Evolutionary conservation across 2,329 filamentous ascomycete species (phyloP).

Genomic region (Meredithiella fracta): DNA sequence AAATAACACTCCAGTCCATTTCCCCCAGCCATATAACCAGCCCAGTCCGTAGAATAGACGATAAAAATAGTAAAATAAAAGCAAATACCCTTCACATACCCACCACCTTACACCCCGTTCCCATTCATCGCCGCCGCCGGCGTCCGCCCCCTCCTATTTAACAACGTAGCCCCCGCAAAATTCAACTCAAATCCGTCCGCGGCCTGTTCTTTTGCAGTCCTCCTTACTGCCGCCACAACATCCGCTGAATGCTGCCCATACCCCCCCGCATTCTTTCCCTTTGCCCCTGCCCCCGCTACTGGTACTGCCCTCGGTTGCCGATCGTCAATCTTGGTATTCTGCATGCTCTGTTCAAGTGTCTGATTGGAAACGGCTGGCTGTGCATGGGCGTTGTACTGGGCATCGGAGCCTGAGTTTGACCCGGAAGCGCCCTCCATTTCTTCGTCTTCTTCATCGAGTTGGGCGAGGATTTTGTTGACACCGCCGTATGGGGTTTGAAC

Average conservation of each 20-base stretch:
- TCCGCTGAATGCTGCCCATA: slow-evolving; percentile 81
- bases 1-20: no score
- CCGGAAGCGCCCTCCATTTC: slow-evolving; percentile 25
- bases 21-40: not conserved
- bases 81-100: not conserved
- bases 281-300: no score
- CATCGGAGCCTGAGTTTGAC: slow-evolving; percentile 19
- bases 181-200: slow-evolving; percentile 84
- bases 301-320: slow-evolving; percentile 35
- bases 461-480: slow-evolving; percentile 55
- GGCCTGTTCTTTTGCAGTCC: slow-evolving; percentile 53
- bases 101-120: not conserved
- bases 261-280: slow-evolving; percentile 32
- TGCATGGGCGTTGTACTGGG: slow-evolving; percentile 23
- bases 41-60: not conserved
- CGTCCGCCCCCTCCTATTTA: slow-evolving; percentile 53
- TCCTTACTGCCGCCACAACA: slow-evolving; percentile 67
- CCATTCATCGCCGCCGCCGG: slow-evolving; percentile 18
- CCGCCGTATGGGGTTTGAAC: slow-evolving; percentile 89
- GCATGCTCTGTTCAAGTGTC: slow-evolving; percentile 73
- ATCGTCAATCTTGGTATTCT: slow-evolving; percentile 57
- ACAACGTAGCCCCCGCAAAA: slow-evolving; percentile 73
- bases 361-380: slow-evolving; percentile 33
- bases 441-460: slow-evolving; percentile 53
- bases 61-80: slow-evolving; percentile 2